Evolutionary conservation across 169 alveolate species (phyloP).

Genomic region (Babesia sp.): DNA sequence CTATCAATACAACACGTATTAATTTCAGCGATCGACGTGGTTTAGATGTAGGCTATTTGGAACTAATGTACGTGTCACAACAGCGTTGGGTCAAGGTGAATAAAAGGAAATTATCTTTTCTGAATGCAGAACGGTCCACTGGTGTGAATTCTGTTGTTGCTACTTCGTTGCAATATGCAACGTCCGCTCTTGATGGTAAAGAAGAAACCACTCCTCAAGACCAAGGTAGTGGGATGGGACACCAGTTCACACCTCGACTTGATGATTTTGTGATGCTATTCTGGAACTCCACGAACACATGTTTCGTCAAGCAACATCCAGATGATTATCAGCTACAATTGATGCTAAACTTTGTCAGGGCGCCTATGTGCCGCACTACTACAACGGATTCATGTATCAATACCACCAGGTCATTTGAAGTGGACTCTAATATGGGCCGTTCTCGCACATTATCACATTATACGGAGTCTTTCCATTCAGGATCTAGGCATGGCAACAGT

Average conservation of each 20-base stretch:
- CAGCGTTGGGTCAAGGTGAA: slow-evolving; percentile 60
- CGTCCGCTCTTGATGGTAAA: slow-evolving; percentile 19
- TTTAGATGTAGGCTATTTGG: slow-evolving; percentile 21
- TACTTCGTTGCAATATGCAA: slow-evolving; percentile 20
- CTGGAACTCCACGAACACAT: slow-evolving; percentile 56
- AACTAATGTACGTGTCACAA: slow-evolving; percentile 54
- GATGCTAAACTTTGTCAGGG: slow-evolving; percentile 29
- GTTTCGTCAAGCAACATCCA: slow-evolving; percentile 47
- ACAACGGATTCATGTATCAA: background rate
- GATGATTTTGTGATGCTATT: slow-evolving; percentile 54
- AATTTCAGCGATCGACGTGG: slow-evolving; percentile 22
- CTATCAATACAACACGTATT: background rate
- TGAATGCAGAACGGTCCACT: background rate
- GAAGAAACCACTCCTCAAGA: slow-evolving; percentile 14
- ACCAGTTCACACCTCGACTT: background rate
- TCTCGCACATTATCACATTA: background rate
- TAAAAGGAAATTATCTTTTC: slow-evolving; percentile 20
- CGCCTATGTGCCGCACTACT: slow-evolving; percentile 15
- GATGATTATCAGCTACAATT: slow-evolving; percentile 55
- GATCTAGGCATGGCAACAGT: background rate
- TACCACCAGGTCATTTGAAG: background rate
- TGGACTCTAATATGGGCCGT: background rate
- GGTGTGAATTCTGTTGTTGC: slow-evolving; percentile 13
- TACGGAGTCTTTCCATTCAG: background rate
- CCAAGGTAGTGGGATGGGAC: background rate